A percentile compares a stretch with the other conserved stretches of the same genome.
Conservation (phyloP, 805 yeast genomes). For the Priceomyces melissophilus region DNA sequence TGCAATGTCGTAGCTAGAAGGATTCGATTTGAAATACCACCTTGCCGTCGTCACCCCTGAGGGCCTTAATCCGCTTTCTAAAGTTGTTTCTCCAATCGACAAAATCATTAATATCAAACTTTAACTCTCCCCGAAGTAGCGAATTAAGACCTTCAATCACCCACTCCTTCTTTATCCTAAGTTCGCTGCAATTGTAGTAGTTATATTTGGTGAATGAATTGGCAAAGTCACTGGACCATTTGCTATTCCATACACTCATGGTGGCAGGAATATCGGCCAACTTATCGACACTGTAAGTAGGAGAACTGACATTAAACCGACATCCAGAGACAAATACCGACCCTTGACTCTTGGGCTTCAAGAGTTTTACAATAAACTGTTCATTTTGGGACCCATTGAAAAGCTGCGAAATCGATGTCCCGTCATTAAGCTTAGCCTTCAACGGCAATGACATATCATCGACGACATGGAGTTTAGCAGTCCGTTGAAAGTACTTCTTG, state of each 20-base stretch:
- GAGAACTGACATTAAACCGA: slow-evolving; percentile 24
- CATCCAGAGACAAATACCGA: slow-evolving; percentile 36
- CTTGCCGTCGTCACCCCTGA: slow-evolving; percentile 30
- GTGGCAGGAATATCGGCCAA: slow-evolving; percentile 15
- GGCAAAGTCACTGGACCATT: slow-evolving; percentile 32
- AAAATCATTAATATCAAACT: slow-evolving; percentile 27
- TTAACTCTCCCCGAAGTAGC: slow-evolving; percentile 23
- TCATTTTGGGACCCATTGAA: slow-evolving; percentile 28
- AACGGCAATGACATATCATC: slow-evolving; percentile 31
- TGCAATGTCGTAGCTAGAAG: slow-evolving; percentile 16
- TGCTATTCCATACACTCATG: slow-evolving; percentile 30
- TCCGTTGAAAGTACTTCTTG: slow-evolving; percentile 30
- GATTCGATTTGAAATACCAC: slow-evolving; percentile 36
- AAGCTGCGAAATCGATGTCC: slow-evolving; percentile 15
- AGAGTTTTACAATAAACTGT: slow-evolving; percentile 28
- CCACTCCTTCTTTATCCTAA: slow-evolving; percentile 29
- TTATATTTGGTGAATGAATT: slow-evolving; percentile 29
- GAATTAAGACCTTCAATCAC: slow-evolving; percentile 29
- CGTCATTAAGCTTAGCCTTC: slow-evolving; percentile 11
- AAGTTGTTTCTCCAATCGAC: slow-evolving; percentile 39
- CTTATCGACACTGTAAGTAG: slow-evolving; percentile 33
- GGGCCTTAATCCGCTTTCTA: slow-evolving; percentile 20
- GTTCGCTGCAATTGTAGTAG: slow-evolving; percentile 31
- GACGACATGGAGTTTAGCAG: slow-evolving; percentile 24
- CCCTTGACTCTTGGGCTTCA: slow-evolving; percentile 35